Evolutionary conservation across 1,139 yeast genomes (phyloP).

Genomic region (Candida anutae): DNA sequence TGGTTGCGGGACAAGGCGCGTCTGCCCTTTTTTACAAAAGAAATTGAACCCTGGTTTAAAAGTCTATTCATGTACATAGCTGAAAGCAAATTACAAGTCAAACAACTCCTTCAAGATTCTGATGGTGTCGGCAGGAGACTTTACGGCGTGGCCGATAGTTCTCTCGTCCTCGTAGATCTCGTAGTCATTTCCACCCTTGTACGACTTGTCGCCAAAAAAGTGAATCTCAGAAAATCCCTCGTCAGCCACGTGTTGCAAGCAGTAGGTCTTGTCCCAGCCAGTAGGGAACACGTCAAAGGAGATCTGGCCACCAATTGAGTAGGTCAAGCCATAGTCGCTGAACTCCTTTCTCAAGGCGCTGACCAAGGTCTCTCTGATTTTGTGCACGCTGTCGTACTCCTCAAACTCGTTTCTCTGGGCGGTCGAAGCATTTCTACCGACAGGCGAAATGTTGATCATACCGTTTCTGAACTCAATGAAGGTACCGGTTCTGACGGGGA

Average conservation of each 20-base stretch:
- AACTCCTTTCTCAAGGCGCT: slow-evolving; percentile 75
- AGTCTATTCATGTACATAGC: background rate
- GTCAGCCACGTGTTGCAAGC: slow-evolving; percentile 81
- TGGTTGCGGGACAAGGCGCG: slow-evolving; percentile 55
- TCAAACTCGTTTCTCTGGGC: slow-evolving; percentile 91
- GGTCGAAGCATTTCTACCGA: slow-evolving; percentile 96
- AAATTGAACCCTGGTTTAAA: slow-evolving; percentile 1
- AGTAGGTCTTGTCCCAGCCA: slow-evolving; percentile 99
- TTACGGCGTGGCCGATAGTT: slow-evolving; percentile 93
- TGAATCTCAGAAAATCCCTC: slow-evolving; percentile 85
- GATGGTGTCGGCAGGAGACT: slow-evolving; percentile 81
- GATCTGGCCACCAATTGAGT: slow-evolving; percentile 98
- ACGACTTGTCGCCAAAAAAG: slow-evolving; percentile 97
- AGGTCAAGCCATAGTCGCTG: slow-evolving; percentile 78
- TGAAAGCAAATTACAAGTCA: slow-evolving; percentile 16
- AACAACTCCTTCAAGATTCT: slow-evolving; percentile 78
- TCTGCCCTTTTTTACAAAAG: slow-evolving; percentile 56
- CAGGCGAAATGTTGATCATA: slow-evolving; percentile 95
- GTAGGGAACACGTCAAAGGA: slow-evolving; percentile 99
- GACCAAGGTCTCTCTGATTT: slow-evolving; percentile 78
- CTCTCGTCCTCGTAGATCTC: slow-evolving; percentile 89
- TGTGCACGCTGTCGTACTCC: slow-evolving; percentile 67
- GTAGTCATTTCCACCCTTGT: slow-evolving; percentile 97
- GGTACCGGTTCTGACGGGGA: slow-evolving; percentile 96
- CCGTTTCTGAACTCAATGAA: slow-evolving; percentile 98